phyloP scores from a whole-genome alignment of 805 yeast species.

The Candida insectalens region DNA sequence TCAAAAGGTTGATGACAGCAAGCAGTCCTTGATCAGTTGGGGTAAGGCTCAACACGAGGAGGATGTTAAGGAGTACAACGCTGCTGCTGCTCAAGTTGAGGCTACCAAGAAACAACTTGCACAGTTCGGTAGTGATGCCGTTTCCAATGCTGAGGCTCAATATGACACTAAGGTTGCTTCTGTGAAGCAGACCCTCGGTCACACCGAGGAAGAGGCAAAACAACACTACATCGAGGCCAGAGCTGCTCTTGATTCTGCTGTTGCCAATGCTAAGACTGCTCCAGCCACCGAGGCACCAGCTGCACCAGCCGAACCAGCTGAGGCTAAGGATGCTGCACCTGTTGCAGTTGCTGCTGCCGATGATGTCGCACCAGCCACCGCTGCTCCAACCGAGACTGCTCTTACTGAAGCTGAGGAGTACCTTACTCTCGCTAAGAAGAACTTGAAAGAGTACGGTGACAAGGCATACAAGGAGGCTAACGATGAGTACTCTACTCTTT shows the following conservation, averaged over 20 bases:
- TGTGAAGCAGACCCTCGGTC: neutral
- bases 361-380: conserved; percentile 35
- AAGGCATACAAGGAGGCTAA: conserved; percentile 14
- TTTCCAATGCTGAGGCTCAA: conserved; percentile 19
- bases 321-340: conserved; percentile 15
- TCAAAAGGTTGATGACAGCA: neutral
- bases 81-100: conserved; percentile 23
- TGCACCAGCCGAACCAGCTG: neutral
- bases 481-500: conserved; percentile 3
- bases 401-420: conserved; percentile 15
- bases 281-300: conserved; percentile 1
- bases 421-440: conserved; percentile 15
- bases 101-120: conserved; percentile 22
- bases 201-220: neutral
- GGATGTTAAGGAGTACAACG: conserved; percentile 6
- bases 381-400: conserved; percentile 29
- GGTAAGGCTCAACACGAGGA: neutral
- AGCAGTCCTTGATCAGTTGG: neutral
- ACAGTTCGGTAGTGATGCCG: conserved; percentile 16
- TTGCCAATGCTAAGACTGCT: conserved; percentile 8
- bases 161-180: conserved; percentile 7
- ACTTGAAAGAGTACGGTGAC: conserved; percentile 15
- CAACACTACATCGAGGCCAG: neutral
- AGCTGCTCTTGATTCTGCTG: conserved; percentile 2
- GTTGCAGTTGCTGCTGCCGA: conserved; percentile 22